Evolutionary conservation across 192 early-diverging fungal species (phyloP).

Genomic region (Pilobolus umbonatus): DNA sequence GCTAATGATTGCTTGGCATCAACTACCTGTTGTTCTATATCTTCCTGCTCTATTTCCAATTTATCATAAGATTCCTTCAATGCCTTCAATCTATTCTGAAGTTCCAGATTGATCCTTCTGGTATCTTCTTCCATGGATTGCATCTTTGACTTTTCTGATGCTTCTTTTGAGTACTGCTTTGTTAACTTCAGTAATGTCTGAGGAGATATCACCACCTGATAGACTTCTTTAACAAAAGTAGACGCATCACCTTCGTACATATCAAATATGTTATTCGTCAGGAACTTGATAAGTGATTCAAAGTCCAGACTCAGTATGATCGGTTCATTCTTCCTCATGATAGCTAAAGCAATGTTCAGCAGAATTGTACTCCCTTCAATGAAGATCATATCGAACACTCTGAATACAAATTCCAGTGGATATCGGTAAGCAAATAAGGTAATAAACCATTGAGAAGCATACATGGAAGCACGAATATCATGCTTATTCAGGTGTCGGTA

Average conservation of each 20-base stretch:
- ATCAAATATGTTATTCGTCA: slow-evolving; percentile 86
- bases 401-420: slow-evolving; percentile 85
- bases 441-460: slow-evolving; percentile 99
- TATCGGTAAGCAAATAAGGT: slow-evolving; percentile 98
- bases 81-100: slow-evolving; percentile 52
- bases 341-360: slow-evolving; percentile 80
- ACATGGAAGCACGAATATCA: slow-evolving; percentile 89
- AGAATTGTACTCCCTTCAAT: slow-evolving; percentile 86
- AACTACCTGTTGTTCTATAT: slow-evolving; percentile 64
- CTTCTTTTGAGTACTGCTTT: slow-evolving; percentile 60
- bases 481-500: slow-evolving; percentile 76
- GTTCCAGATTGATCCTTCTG: slow-evolving; percentile 55
- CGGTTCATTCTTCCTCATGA: slow-evolving; percentile 79
- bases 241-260: slow-evolving; percentile 71
- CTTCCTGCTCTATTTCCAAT: slow-evolving; percentile 70
- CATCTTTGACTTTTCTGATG: slow-evolving; percentile 63
- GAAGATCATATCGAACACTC: slow-evolving; percentile 90
- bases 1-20: slow-evolving; percentile 53
- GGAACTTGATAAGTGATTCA: slow-evolving; percentile 79
- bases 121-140: slow-evolving; percentile 54
- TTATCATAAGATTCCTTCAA: slow-evolving; percentile 59
- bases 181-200: slow-evolving; percentile 63
- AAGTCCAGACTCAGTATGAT: slow-evolving; percentile 78
- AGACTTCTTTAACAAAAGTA: slow-evolving; percentile 78
- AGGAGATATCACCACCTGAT: slow-evolving; percentile 65